These are phyloP conservation scores for Botrytis sinoallii DNA, from an alignment of 2,329 filamentous ascomycete genomes.

Conservation along the genomic window DNA sequence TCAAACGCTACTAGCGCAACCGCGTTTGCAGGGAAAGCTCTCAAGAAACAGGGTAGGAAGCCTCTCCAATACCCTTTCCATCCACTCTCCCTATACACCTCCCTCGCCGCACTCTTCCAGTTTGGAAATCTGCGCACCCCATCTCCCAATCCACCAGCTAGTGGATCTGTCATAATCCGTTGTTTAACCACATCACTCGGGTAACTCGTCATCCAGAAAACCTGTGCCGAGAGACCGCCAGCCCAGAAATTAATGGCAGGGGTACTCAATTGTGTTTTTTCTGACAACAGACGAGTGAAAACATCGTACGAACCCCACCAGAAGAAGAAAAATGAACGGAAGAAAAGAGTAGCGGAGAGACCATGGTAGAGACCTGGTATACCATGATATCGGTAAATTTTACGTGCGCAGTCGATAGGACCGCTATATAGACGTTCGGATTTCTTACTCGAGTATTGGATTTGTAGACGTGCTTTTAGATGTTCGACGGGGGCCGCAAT, in stretches of 20 bases:
- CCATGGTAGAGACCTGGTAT: constrained; percentile 81
- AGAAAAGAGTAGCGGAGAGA: constrained; percentile 78
- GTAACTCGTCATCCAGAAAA: constrained; percentile 93
- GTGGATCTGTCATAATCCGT: constrained; percentile 90
- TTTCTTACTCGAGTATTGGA: constrained; percentile 85
- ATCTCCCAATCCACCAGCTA: constrained; percentile 68
- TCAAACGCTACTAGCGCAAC: constrained; percentile 93
- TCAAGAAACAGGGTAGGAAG: constrained; percentile 87
- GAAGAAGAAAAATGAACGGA: constrained; percentile 92
- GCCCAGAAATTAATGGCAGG: constrained; percentile 97
- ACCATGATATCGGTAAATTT: constrained; percentile 70
- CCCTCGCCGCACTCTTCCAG: constrained; percentile 77
- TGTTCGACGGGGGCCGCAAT: constrained; percentile 94
- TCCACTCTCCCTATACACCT: constrained; percentile 74
- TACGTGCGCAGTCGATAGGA: constrained; percentile 77
- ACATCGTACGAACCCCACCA: constrained; percentile 98
- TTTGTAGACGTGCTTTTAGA: constrained; percentile 88
- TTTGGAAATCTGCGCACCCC: constrained; percentile 64
- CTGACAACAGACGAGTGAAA: constrained; percentile 65
- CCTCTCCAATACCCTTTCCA: constrained; percentile 86
- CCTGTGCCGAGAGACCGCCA: constrained; percentile 84
- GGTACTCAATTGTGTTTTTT: constrained; percentile 66
- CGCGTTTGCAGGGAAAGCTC: constrained; percentile 94
- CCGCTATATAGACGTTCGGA: constrained; percentile 76
- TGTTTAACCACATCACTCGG: constrained; percentile 94